Evolutionary conservation across 2,329 filamentous ascomycete species (phyloP).

Genomic region (Cladophialophora psammophila): DNA sequence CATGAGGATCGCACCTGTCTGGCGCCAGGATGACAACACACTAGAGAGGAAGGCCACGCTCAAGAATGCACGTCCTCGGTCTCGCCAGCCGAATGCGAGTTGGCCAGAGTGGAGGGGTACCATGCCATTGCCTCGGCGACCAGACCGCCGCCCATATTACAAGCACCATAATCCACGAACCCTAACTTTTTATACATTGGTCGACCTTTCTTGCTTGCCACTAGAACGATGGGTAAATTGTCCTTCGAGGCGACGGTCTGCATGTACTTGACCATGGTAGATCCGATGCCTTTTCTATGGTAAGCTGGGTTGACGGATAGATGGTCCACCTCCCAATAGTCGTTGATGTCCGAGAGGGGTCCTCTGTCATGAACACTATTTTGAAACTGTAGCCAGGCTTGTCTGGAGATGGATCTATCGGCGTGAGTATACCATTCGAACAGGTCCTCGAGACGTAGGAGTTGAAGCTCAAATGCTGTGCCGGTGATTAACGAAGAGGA

Average conservation of each 20-base stretch:
- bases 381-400: constrained; percentile 20
- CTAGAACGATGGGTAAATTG: constrained; percentile 41
- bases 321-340: constrained; percentile 39
- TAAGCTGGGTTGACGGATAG: constrained; percentile 40
- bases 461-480: constrained; percentile 32
- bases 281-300: constrained; percentile 43
- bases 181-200: constrained; percentile 43
- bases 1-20: too few species aligned
- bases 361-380: constrained; percentile 14
- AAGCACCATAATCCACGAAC: constrained; percentile 39
- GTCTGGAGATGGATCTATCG: constrained; percentile 24
- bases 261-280: constrained; percentile 41
- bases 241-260: constrained; percentile 37
- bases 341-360: constrained; percentile 33
- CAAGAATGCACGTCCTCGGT: background rate
- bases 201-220: constrained; percentile 41
- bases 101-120: constrained; percentile 20
- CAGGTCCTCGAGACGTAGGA: constrained; percentile 29
- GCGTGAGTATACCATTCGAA: constrained; percentile 31
- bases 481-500: constrained; percentile 1
- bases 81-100: background rate
- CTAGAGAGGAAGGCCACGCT: background rate
- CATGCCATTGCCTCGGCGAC: constrained; percentile 29
- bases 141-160: constrained; percentile 21
- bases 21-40: background rate